These are phyloP conservation scores for Termitomyces heimii DNA, from an alignment of 768 basidiomycete genomes.

Conservation along the genomic window DNA sequence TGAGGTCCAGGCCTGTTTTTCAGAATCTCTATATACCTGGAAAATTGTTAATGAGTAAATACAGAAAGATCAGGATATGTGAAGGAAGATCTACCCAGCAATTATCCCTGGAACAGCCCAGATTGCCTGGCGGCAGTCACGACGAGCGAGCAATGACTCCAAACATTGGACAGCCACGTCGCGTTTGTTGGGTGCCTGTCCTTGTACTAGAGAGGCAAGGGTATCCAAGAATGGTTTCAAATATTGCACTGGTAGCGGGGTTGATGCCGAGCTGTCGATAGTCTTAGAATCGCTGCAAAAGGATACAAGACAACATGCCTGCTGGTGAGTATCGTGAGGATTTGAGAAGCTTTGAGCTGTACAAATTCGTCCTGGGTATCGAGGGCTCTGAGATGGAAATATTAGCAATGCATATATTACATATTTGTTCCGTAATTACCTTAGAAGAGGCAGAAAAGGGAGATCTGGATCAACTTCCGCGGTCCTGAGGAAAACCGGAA, in stretches of 20 bases:
- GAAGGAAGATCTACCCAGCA: slow-evolving; percentile 46
- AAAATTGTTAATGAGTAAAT: neutral
- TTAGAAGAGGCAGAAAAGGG: slow-evolving; percentile 74
- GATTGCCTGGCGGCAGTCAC: slow-evolving; percentile 71
- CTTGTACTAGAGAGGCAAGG: slow-evolving; percentile 58
- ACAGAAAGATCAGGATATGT: neutral
- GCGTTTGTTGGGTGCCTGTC: slow-evolving; percentile 57
- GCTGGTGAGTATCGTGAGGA: slow-evolving; percentile 81
- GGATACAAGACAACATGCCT: slow-evolving; percentile 38
- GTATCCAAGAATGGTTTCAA: slow-evolving; percentile 55
- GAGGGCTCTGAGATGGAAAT: slow-evolving; percentile 47
- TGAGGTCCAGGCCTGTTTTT: slow-evolving; percentile 81
- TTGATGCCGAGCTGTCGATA: slow-evolving; percentile 39
- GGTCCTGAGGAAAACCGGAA: slow-evolving; percentile 64
- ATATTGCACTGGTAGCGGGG: slow-evolving; percentile 43
- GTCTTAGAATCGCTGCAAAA: neutral
- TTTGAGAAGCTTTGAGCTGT: slow-evolving; percentile 85
- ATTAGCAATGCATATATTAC: slow-evolving; percentile 8
- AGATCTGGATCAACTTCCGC: slow-evolving; percentile 67
- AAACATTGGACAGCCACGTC: slow-evolving; percentile 92
- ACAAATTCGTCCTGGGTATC: slow-evolving; percentile 91
- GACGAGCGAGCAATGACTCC: slow-evolving; percentile 77
- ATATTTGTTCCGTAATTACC: slow-evolving; percentile 33
- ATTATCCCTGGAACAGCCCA: slow-evolving; percentile 73
- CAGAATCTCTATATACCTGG: slow-evolving; percentile 78